These are phyloP conservation scores for Bipolaris cookei DNA, from an alignment of 2,329 filamentous ascomycete genomes.

Conservation along the genomic window DNA sequence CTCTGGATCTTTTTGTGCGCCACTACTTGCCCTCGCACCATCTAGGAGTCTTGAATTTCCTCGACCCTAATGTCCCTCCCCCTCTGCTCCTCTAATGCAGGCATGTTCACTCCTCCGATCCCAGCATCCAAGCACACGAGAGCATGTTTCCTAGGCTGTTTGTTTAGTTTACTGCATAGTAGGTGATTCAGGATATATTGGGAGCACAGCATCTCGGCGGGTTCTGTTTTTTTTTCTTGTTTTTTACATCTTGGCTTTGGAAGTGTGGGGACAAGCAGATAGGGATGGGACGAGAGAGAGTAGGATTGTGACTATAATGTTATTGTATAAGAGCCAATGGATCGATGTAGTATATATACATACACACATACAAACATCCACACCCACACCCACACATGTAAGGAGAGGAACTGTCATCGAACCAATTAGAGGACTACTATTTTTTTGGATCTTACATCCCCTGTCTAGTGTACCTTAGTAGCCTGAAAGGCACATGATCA, in stretches of 20 bases:
- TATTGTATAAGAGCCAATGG: not conserved
- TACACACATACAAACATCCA: not conserved
- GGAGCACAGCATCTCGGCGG: not conserved
- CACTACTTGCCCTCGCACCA: not conserved
- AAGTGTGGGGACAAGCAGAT: not conserved
- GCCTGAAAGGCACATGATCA: not conserved
- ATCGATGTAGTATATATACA: conserved; percentile 1
- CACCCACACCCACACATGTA: not conserved
- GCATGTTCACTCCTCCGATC: not conserved
- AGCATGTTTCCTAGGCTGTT: not conserved
- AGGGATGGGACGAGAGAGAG: not conserved
- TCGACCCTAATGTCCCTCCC: not conserved
- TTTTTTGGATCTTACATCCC: not conserved
- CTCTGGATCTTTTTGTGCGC: conserved; percentile 2
- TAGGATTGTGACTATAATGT: too few relatives aligned
- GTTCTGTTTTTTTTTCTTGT: not conserved
- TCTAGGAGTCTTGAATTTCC: not conserved
- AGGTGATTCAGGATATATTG: not conserved
- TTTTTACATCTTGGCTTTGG: not conserved
- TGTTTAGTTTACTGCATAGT: not conserved
- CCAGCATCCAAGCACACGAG: not conserved
- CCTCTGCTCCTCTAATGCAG: not conserved
- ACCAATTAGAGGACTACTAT: not conserved
- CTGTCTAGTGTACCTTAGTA: not conserved
- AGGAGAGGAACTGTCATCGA: not conserved